phyloP scores from a whole-genome alignment of 441 rosid species.

The Gossypium aridum region DNA sequence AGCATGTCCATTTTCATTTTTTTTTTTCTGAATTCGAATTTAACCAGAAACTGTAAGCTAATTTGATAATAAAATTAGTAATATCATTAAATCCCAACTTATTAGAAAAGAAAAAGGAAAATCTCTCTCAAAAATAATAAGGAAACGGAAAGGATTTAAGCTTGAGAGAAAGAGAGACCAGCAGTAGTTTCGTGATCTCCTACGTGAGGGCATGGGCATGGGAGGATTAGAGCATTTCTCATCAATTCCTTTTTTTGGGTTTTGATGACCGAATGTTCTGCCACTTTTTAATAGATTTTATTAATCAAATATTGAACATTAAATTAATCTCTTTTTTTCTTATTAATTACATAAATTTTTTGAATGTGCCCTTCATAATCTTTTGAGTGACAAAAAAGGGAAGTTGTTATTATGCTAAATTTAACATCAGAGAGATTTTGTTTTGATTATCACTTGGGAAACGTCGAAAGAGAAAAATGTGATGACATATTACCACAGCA shows the following conservation, averaged over 20 bases:
- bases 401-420: too few relatives aligned
- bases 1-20: constrained; percentile 34
- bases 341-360: too few relatives aligned
- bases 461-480: too few relatives aligned
- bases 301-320: neutral
- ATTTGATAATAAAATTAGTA: neutral
- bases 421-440: too few relatives aligned
- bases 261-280: neutral
- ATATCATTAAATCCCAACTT: neutral
- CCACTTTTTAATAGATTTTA: neutral
- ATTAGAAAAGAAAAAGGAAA: neutral
- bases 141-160: neutral
- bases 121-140: neutral
- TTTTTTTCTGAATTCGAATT: constrained; percentile 26
- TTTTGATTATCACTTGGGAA: too few relatives aligned
- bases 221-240: constrained; percentile 11
- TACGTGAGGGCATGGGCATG: constrained; percentile 11
- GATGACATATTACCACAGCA: too few relatives aligned
- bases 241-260: constrained; percentile 10
- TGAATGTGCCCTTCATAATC: too few relatives aligned
- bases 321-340: too few relatives aligned
- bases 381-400: too few relatives aligned
- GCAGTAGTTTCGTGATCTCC: constrained; percentile 16
- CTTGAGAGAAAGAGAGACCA: neutral
- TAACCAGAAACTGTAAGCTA: constrained; percentile 10